Conservation (phyloP, 768 basidiomycete species). For the Lactarius tabidus region DNA sequence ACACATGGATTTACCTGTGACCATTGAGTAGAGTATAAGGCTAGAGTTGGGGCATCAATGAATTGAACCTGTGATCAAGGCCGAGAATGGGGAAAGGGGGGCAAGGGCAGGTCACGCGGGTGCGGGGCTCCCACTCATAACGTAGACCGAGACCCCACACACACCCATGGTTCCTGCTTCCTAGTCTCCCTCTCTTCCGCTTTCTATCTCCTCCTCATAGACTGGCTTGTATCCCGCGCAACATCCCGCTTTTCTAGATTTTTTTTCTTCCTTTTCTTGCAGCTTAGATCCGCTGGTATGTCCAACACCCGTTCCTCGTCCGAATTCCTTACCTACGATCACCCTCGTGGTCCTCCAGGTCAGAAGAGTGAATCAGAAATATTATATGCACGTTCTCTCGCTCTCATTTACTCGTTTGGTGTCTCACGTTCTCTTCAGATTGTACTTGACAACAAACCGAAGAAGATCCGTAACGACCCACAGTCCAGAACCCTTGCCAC, state of each 20-base stretch:
- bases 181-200: constrained; percentile 7
- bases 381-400: constrained; percentile 21
- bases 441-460: constrained; percentile 19
- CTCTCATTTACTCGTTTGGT: background rate
- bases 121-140: constrained; percentile 12
- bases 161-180: constrained; percentile 8
- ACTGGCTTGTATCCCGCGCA: constrained; percentile 15
- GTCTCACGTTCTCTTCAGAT: constrained; percentile 13
- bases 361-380: constrained; percentile 13
- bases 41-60: background rate
- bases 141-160: constrained; percentile 8
- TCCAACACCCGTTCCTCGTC: background rate
- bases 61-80: constrained; percentile 18
- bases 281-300: constrained; percentile 16
- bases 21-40: background rate
- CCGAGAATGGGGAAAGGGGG: constrained; percentile 19
- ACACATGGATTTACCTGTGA: background rate
- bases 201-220: constrained; percentile 19
- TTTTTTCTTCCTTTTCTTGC: constrained; percentile 14
- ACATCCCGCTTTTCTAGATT: constrained; percentile 11
- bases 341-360: constrained; percentile 9
- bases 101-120: constrained; percentile 16
- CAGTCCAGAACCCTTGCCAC: constrained; percentile 13
- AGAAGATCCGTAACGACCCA: constrained; percentile 21
- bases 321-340: background rate